phyloP scores from a whole-genome alignment of 345 rosid genomes.

The Ceriops tagal region DNA sequence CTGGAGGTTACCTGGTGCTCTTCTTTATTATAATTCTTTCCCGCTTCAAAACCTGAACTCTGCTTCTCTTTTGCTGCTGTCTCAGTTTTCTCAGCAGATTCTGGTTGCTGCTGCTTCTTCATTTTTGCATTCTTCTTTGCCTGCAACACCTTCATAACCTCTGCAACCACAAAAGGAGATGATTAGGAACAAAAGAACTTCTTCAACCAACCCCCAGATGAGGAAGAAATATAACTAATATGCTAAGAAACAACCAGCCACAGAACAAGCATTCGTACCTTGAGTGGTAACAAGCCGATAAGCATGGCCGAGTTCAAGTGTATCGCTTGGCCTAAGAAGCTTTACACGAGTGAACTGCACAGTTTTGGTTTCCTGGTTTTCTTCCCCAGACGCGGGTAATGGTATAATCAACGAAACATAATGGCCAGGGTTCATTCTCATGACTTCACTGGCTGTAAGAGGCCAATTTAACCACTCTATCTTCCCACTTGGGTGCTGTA shows the following conservation, averaged over 20 bases:
- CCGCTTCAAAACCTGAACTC: slow-evolving; percentile 29
- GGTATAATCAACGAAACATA: slow-evolving; percentile 93
- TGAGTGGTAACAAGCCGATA: slow-evolving; percentile 88
- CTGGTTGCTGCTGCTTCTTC: slow-evolving; percentile 55
- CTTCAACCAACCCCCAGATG: no score
- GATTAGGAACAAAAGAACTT: background rate
- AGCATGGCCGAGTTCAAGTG: slow-evolving; percentile 89
- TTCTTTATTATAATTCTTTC: slow-evolving; percentile 18
- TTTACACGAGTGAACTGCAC: slow-evolving; percentile 78
- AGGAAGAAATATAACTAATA: no score
- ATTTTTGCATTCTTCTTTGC: slow-evolving; percentile 75
- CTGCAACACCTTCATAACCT: slow-evolving; percentile 78
- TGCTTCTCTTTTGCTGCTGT: slow-evolving; percentile 28
- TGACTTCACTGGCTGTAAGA: slow-evolving; percentile 62
- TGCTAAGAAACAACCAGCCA: background rate
- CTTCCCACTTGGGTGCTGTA: slow-evolving; percentile 84
- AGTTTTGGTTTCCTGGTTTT: slow-evolving; percentile 23
- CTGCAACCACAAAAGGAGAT: slow-evolving; percentile 29
- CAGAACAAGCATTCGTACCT: slow-evolving; percentile 39
- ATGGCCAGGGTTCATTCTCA: slow-evolving; percentile 84
- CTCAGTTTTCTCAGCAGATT: slow-evolving; percentile 37
- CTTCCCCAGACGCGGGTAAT: slow-evolving; percentile 39
- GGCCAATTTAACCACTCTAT: slow-evolving; percentile 80
- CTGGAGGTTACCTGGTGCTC: slow-evolving; percentile 24
- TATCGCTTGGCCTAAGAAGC: slow-evolving; percentile 81